Conservation (phyloP, 345 rosid species). For the Salix exigua region DNA sequence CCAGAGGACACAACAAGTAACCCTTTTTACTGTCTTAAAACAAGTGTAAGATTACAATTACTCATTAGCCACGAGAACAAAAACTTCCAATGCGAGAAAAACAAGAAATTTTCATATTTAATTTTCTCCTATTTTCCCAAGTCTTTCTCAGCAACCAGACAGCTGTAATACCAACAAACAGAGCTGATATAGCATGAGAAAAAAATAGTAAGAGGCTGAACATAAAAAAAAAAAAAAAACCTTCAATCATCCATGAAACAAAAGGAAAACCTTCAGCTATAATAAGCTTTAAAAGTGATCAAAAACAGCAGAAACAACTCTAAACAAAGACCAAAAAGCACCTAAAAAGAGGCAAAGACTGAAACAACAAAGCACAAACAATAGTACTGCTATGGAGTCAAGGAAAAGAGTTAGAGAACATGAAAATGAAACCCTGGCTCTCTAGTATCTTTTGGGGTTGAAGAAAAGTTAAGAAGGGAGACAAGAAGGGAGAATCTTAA, state of each 20-base stretch:
- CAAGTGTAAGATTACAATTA: not conserved
- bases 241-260: not conserved
- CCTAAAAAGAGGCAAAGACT: not conserved
- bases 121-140: not conserved
- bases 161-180: not conserved
- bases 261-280: not conserved
- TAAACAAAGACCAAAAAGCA: not conserved
- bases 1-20: not conserved
- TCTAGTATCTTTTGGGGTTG: not conserved
- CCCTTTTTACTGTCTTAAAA: not conserved
- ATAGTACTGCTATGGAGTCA: not conserved
- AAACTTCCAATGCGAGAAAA: not conserved
- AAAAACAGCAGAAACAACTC: not conserved
- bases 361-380: not conserved
- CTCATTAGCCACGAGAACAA: not conserved
- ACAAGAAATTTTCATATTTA: not conserved
- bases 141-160: constrained; percentile 5
- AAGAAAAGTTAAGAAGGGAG: constrained; percentile 1
- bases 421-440: constrained; percentile 2
- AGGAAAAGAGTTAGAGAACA: not conserved
- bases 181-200: no score
- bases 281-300: not conserved
- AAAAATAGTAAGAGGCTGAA: not conserved
- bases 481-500: constrained; percentile 5
- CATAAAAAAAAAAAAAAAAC: not conserved